Conservation (phyloP, 805 yeast species). For the Saturnispora sanitii region DNA sequence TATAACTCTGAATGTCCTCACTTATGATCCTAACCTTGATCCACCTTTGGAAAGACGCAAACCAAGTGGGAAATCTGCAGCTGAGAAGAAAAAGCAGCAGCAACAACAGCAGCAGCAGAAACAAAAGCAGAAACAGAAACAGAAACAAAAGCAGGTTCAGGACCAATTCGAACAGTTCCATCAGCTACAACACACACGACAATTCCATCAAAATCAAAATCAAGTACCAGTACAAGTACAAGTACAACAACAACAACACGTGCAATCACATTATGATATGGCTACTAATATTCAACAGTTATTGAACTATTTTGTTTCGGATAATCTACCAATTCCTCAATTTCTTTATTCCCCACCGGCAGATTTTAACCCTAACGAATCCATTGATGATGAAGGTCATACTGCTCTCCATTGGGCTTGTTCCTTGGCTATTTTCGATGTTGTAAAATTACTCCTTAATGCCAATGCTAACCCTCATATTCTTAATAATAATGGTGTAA, state of each 20-base stretch:
- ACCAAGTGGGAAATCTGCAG: conserved; percentile 20
- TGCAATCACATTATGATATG: conserved; percentile 3
- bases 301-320: conserved; percentile 45
- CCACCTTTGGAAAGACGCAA: conserved; percentile 10
- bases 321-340: conserved; percentile 28
- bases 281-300: conserved; percentile 15
- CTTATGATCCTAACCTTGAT: conserved; percentile 40
- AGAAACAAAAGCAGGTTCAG: neutral
- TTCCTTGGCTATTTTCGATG: conserved; percentile 58
- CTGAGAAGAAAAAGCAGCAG: conserved; percentile 20
- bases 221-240: conserved; percentile 10
- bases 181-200: conserved; percentile 13
- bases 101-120: neutral
- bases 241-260: conserved; percentile 6
- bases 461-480: conserved; percentile 53
- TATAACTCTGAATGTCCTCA: conserved; percentile 42
- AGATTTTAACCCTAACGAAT: conserved; percentile 53
- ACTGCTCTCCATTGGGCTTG: conserved; percentile 82
- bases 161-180: neutral
- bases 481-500: conserved; percentile 50
- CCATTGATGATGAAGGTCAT: conserved; percentile 74
- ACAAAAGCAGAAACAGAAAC: conserved; percentile 9
- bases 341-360: conserved; percentile 47
- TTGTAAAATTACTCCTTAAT: conserved; percentile 45
- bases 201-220: conserved; percentile 10